Percentiles rank a stretch among this genome's conserved stretches.
These are phyloP conservation scores for Atalantia buxifolia DNA, from an alignment of 345 rosid species.

Conservation along the genomic window DNA sequence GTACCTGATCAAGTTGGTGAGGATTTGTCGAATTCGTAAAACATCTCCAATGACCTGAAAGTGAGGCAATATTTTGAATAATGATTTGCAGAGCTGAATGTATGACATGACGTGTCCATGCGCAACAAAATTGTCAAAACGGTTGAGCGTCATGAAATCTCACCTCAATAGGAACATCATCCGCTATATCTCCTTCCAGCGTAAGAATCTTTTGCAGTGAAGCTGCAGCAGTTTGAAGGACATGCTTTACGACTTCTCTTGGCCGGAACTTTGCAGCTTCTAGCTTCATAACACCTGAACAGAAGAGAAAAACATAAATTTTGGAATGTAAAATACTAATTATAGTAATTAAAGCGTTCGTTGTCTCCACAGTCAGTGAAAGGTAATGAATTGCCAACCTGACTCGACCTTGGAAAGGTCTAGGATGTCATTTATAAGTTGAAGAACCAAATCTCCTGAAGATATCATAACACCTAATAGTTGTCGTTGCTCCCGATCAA, in stretches of 20 bases:
- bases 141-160: background rate
- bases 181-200: slow-evolving; percentile 77
- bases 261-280: slow-evolving; percentile 95
- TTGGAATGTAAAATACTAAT: background rate
- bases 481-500: slow-evolving; percentile 73
- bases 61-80: background rate
- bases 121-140: background rate
- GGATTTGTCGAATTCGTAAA: slow-evolving; percentile 89
- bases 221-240: slow-evolving; percentile 95
- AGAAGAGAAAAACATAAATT: background rate
- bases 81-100: background rate
- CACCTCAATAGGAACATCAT: slow-evolving; percentile 91
- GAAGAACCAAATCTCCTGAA: slow-evolving; percentile 95
- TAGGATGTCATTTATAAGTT: slow-evolving; percentile 88
- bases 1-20: slow-evolving; percentile 93
- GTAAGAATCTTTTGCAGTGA: slow-evolving; percentile 74
- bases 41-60: slow-evolving; percentile 93
- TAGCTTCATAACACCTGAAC: slow-evolving; percentile 80
- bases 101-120: background rate
- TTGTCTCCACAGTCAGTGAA: background rate
- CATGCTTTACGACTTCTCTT: slow-evolving; percentile 89
- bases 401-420: slow-evolving; percentile 99
- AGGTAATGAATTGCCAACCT: slow-evolving; percentile 35
- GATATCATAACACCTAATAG: slow-evolving; percentile 88
- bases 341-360: background rate